Conservation (phyloP, 306 rosid species). For the Dryas drummondii region DNA sequence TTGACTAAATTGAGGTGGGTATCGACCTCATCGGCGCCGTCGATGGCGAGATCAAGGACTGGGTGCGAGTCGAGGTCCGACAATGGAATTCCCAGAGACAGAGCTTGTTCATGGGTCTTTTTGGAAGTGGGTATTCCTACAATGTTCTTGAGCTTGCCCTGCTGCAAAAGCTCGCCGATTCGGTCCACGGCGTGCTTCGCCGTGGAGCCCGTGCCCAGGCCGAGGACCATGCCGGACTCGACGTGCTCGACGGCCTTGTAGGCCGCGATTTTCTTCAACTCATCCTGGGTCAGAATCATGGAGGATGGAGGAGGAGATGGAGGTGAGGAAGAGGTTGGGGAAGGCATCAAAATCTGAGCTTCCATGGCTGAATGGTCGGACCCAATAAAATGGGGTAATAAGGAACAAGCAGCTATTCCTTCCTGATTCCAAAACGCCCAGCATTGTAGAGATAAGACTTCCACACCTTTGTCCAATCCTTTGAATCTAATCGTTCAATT, state of each 20-base stretch:
- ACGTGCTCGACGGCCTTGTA: slow-evolving; percentile 83
- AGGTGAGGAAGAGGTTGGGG: slow-evolving; percentile 29
- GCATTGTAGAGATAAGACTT: no score
- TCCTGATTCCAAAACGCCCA: no score
- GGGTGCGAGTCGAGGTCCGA: slow-evolving; percentile 81
- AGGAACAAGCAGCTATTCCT: no score
- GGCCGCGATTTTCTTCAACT: slow-evolving; percentile 82
- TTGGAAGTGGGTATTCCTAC: slow-evolving; percentile 76
- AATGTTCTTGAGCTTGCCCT: slow-evolving; percentile 61
- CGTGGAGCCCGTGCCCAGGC: slow-evolving; percentile 92
- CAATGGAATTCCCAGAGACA: slow-evolving; percentile 62
- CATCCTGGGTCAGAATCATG: slow-evolving; percentile 64
- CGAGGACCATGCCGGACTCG: slow-evolving; percentile 87
- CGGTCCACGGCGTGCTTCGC: slow-evolving; percentile 79
- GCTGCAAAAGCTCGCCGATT: slow-evolving; percentile 70
- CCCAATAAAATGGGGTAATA: no score
- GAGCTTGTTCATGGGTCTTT: slow-evolving; percentile 61
- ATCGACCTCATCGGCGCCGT: slow-evolving; percentile 89
- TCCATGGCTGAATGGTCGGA: slow-evolving; percentile 34
- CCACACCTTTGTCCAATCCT: no score
- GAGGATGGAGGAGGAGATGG: slow-evolving; percentile 21
- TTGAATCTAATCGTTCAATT: no score
- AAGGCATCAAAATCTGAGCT: slow-evolving; percentile 43
- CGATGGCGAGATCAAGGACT: slow-evolving; percentile 69
- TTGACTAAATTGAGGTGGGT: slow-evolving; percentile 69